phyloP scores from a whole-genome alignment of 352 stramenopile genomes.

The Pythium dissimile region DNA sequence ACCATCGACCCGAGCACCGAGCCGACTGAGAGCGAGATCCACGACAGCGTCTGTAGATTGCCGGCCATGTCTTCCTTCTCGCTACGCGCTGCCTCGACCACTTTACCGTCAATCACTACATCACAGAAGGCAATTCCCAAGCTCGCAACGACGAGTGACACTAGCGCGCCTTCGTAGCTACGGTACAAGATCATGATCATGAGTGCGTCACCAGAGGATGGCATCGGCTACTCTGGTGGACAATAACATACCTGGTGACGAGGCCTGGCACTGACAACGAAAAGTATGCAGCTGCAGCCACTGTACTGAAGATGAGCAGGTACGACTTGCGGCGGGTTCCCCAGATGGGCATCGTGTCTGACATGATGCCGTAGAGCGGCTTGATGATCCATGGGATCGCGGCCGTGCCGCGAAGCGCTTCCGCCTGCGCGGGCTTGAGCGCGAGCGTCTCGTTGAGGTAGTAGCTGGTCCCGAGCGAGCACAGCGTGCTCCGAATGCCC shows the following conservation, averaged over 20 bases:
- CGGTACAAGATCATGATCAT: neutral
- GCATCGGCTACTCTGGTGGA: neutral
- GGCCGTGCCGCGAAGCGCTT: conserved; percentile 58
- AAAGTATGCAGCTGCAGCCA: conserved; percentile 58
- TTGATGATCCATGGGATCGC: conserved; percentile 84
- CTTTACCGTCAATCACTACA: conserved; percentile 77
- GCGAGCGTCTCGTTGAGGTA: conserved; percentile 77
- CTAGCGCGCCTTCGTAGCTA: conserved; percentile 46
- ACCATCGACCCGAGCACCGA: conserved; percentile 71
- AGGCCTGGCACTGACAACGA: conserved; percentile 52
- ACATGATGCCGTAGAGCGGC: conserved; percentile 73
- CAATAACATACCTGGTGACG: conserved; percentile 41
- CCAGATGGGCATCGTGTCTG: conserved; percentile 71
- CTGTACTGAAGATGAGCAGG: conserved; percentile 63
- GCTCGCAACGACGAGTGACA: conserved; percentile 69
- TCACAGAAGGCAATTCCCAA: conserved; percentile 78
- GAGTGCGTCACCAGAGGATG: neutral
- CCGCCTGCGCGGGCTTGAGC: conserved; percentile 57
- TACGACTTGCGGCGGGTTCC: conserved; percentile 78
- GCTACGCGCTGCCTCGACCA: conserved; percentile 65
- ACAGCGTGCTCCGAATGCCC: conserved; percentile 70
- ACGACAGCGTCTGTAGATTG: conserved; percentile 79
- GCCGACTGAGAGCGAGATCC: conserved; percentile 67
- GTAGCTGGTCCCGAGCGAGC: conserved; percentile 74
- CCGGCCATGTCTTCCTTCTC: conserved; percentile 71